Percentiles rank a stretch among this genome's conserved stretches.
These are phyloP conservation scores for Harringtonia lauricola DNA, from an alignment of 2,329 filamentous ascomycete genomes.

Conservation along the genomic window DNA sequence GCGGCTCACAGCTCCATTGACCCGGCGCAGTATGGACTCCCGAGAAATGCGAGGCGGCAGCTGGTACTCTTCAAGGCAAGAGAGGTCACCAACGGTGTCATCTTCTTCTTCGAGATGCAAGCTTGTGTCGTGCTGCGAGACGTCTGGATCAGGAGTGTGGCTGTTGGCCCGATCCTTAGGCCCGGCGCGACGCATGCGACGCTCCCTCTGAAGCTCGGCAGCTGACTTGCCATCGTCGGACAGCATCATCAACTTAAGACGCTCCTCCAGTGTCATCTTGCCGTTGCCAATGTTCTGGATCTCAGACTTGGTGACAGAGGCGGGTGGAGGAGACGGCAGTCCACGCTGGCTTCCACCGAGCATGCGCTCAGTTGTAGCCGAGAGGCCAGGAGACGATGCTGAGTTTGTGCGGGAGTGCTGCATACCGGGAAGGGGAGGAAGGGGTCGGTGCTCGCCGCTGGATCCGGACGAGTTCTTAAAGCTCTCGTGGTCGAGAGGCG, in stretches of 20 bases:
- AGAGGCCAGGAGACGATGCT: slow-evolving; percentile 51
- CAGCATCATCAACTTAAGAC: slow-evolving; percentile 80
- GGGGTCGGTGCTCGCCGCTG: slow-evolving; percentile 69
- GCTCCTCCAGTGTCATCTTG: slow-evolving; percentile 77
- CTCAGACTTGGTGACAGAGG: slow-evolving; percentile 62
- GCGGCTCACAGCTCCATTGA: slow-evolving; percentile 55
- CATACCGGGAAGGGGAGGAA: slow-evolving; percentile 73
- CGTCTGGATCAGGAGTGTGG: slow-evolving; percentile 31
- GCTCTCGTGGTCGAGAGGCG: slow-evolving; percentile 41
- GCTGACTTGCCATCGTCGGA: slow-evolving; percentile 56
- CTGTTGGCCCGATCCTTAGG: slow-evolving; percentile 34
- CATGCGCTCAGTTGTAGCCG: slow-evolving; percentile 62
- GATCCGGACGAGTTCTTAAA: slow-evolving; percentile 67
- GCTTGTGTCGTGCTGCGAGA: slow-evolving; percentile 19
- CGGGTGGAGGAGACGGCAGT: slow-evolving; percentile 63
- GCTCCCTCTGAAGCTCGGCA: slow-evolving; percentile 56
- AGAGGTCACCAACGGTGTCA: slow-evolving; percentile 49
- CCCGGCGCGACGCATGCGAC: slow-evolving; percentile 54
- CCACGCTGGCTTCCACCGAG: slow-evolving; percentile 47
- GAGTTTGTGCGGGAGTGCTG: slow-evolving; percentile 30
- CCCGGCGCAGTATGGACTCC: slow-evolving; percentile 83
- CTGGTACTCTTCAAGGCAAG: slow-evolving; percentile 50
- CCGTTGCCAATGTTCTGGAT: slow-evolving; percentile 63
- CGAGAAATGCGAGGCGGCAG: slow-evolving; percentile 74
- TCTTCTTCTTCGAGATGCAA: slow-evolving; percentile 42